Evolutionary conservation across 2,329 filamentous ascomycete species (phyloP).

Genomic region (Ascochyta clinopodiicola): DNA sequence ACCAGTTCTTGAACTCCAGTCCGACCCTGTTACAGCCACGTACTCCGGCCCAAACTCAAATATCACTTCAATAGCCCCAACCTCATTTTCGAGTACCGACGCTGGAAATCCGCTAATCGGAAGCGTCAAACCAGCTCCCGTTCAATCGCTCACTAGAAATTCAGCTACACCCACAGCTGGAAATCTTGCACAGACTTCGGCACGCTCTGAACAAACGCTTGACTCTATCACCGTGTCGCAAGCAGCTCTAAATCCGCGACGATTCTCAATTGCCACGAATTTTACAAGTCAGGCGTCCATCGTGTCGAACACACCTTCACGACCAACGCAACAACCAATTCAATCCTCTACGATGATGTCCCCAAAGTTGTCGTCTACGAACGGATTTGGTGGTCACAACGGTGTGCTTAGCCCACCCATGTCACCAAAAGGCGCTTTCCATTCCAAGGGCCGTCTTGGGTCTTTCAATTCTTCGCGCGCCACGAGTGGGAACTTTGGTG

Average conservation of each 20-base stretch:
- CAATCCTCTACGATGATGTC: constrained; percentile 14
- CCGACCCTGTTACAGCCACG: not conserved
- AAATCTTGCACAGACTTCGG: not conserved
- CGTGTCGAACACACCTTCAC: constrained; percentile 6
- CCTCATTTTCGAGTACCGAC: not conserved
- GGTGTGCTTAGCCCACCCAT: constrained; percentile 26
- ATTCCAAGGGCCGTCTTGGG: constrained; percentile 23
- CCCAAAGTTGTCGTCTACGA: constrained; percentile 15
- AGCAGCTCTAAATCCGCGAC: not conserved
- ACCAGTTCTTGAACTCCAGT: not conserved
- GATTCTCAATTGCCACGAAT: constrained; percentile 10
- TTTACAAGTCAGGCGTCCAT: constrained; percentile 12
- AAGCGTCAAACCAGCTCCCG: not conserved
- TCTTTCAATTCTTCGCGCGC: constrained; percentile 33
- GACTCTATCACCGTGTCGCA: not conserved
- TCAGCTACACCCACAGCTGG: not conserved
- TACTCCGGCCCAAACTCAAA: not conserved
- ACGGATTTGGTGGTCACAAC: constrained; percentile 10
- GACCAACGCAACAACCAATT: not conserved
- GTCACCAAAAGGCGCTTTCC: constrained; percentile 26
- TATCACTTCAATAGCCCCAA: not conserved
- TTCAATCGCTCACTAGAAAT: not conserved
- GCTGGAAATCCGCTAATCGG: not conserved
- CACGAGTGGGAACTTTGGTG: constrained; percentile 26
- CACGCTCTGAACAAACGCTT: not conserved